These are phyloP conservation scores for Flaveria robusta DNA, from an alignment of 129 eudicot genomes.

Conservation along the genomic window DNA sequence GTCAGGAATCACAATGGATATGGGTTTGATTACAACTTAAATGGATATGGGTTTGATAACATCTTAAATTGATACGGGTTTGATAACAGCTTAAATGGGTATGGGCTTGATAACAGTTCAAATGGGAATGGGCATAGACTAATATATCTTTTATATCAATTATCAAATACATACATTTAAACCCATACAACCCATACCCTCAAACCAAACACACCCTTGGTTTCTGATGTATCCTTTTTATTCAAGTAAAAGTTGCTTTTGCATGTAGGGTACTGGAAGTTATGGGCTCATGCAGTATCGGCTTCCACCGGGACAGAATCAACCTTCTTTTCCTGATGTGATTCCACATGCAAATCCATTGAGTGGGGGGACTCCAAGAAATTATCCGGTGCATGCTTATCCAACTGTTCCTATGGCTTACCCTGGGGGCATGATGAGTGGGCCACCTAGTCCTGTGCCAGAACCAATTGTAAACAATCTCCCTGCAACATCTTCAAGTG, in stretches of 20 bases:
- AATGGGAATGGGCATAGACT: neutral
- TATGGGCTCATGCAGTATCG: constrained; percentile 85
- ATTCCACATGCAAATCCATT: constrained; percentile 47
- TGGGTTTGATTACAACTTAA: neutral
- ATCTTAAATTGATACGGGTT: neutral
- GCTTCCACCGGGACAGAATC: constrained; percentile 70
- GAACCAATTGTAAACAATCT: constrained; percentile 55
- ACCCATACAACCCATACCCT: neutral
- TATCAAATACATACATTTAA: neutral
- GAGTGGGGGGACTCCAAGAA: constrained; percentile 63
- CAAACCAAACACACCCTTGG: neutral
- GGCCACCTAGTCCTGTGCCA: constrained; percentile 74
- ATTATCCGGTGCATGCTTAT: constrained; percentile 49
- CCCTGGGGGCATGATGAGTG: constrained; percentile 60
- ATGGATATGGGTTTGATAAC: neutral
- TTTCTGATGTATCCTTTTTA: neutral
- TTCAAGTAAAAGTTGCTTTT: constrained; percentile 27
- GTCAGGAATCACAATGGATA: constrained; percentile 10
- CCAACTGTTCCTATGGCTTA: constrained; percentile 60
- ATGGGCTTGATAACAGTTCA: neutral
- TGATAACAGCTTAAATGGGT: neutral
- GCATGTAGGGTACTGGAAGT: constrained; percentile 74
- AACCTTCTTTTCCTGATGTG: constrained; percentile 53
- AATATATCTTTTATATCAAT: neutral
- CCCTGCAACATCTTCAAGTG: constrained; percentile 67